These are phyloP conservation scores for Agapanthus africanus DNA, from an alignment of 106 monocot genomes.

Conservation along the genomic window DNA sequence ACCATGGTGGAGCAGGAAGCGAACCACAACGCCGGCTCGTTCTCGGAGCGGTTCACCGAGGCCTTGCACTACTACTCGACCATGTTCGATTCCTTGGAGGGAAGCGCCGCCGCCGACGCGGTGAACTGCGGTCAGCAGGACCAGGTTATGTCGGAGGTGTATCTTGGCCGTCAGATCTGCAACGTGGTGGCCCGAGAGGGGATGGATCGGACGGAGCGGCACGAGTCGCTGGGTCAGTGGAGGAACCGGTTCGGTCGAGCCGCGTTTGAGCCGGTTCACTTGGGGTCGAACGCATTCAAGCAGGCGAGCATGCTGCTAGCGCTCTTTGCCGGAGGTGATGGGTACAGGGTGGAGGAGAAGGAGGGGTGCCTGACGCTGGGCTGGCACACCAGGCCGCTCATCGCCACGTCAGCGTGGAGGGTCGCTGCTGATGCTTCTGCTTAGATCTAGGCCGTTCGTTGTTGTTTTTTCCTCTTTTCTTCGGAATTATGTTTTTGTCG, in stretches of 20 bases:
- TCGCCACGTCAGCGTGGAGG: conserved; percentile 91
- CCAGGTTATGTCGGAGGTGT: conserved; percentile 65
- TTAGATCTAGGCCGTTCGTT: background rate
- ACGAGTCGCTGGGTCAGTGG: conserved; percentile 78
- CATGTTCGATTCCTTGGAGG: conserved; percentile 93
- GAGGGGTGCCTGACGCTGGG: conserved; percentile 91
- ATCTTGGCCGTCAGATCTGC: conserved; percentile 79
- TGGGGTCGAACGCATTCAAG: conserved; percentile 87
- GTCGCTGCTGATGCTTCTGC: background rate
- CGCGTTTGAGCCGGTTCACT: conserved; percentile 58
- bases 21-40: conserved; percentile 68
- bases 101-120: conserved; percentile 10
- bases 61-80: conserved; percentile 94
- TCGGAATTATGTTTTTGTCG: background rate
- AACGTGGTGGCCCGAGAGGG: conserved; percentile 94
- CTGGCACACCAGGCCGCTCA: conserved; percentile 88
- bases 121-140: conserved; percentile 19
- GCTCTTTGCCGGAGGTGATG: conserved; percentile 69
- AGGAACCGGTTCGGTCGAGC: conserved; percentile 35
- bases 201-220: conserved; percentile 64
- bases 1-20: conserved; percentile 88
- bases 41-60: conserved; percentile 81
- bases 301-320: conserved; percentile 87
- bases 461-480: background rate
- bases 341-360: conserved; percentile 81